A percentile compares a stretch with the other conserved stretches of the same genome.
Evolutionary conservation across 768 basidiomycete genomes (phyloP).

Genomic region (Naganishia vaughanmartiniae): DNA sequence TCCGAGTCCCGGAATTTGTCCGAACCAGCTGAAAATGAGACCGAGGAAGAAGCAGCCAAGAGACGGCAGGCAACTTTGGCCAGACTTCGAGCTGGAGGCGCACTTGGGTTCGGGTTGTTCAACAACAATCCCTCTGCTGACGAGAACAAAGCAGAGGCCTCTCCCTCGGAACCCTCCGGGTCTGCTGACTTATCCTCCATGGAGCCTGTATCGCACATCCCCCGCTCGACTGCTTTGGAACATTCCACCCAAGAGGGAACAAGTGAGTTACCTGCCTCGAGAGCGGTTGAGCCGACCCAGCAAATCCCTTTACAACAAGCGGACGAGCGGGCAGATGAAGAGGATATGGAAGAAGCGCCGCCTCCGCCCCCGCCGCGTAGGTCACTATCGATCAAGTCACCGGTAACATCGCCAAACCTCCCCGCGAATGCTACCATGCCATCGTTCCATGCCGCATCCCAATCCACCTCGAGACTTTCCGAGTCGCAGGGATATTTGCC

Average conservation of each 20-base stretch:
- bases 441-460: neutral
- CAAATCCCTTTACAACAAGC: conserved; percentile 38
- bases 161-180: neutral
- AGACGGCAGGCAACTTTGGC: conserved; percentile 62
- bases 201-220: neutral
- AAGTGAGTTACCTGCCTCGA: neutral
- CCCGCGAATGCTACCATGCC: conserved; percentile 12
- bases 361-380: conserved; percentile 59
- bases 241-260: neutral
- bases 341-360: conserved; percentile 56
- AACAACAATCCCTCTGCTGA: conserved; percentile 25
- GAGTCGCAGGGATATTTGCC: neutral
- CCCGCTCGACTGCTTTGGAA: conserved; percentile 13
- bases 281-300: neutral
- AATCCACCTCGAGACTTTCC: neutral
- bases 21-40: conserved; percentile 39
- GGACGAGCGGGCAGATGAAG: conserved; percentile 65
- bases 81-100: conserved; percentile 61
- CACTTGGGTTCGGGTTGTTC: conserved; percentile 62
- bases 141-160: neutral
- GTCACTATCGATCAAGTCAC: conserved; percentile 24
- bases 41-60: conserved; percentile 58
- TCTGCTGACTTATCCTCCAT: neutral
- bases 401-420: conserved; percentile 10
- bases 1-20: neutral